Evolutionary conservation across 1,284 basidiomycete genomes (phyloP).

Genomic region (Trametes sp.): DNA sequence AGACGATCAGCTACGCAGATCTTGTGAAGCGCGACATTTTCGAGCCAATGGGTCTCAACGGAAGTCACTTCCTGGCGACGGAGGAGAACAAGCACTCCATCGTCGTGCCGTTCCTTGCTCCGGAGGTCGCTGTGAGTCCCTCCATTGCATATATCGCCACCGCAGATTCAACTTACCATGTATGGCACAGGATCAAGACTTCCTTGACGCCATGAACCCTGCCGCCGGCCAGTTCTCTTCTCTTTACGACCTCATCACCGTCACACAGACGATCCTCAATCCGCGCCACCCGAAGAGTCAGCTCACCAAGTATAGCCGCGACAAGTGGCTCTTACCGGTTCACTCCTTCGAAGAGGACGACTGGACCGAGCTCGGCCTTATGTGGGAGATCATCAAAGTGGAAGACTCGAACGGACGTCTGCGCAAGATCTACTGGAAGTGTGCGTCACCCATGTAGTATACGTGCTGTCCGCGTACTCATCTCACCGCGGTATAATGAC

Average conservation of each 20-base stretch:
- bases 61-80: slow-evolving; percentile 34
- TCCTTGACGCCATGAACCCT: slow-evolving; percentile 50
- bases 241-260: slow-evolving; percentile 49
- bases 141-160: too few relatives aligned
- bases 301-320: slow-evolving; percentile 45
- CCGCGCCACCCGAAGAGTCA: slow-evolving; percentile 46
- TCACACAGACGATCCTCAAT: slow-evolving; percentile 53
- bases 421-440: slow-evolving; percentile 48
- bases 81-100: slow-evolving; percentile 29
- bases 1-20: slow-evolving; percentile 47
- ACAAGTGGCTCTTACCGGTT: slow-evolving; percentile 53
- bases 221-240: slow-evolving; percentile 59
- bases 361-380: slow-evolving; percentile 49
- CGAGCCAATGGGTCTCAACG: slow-evolving; percentile 33
- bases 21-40: slow-evolving; percentile 51
- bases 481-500: neutral
- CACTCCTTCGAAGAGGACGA: slow-evolving; percentile 47
- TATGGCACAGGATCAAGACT: slow-evolving; percentile 51
- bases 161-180: accelerated
- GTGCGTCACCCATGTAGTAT: neutral
- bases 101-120: slow-evolving; percentile 29
- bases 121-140: slow-evolving; percentile 31
- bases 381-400: slow-evolving; percentile 3
- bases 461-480: slow-evolving; percentile 19
- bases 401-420: slow-evolving; percentile 44